Conservation (phyloP, 495 filamentous ascomycete genomes). For the Podospora fimiseda region DNA sequence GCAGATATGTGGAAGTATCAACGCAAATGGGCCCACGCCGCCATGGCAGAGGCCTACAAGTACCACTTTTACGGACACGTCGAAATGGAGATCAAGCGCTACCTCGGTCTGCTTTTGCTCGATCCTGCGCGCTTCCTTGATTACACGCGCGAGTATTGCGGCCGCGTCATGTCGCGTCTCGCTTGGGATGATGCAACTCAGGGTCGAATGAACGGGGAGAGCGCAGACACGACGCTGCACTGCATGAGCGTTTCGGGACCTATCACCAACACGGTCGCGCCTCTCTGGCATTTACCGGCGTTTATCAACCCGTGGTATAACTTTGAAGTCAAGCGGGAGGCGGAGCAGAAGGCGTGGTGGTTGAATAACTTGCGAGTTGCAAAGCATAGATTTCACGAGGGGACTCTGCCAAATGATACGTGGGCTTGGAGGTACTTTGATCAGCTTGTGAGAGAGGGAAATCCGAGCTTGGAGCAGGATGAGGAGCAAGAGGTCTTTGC, state of each 20-base stretch:
- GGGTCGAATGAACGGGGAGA: conserved; percentile 36
- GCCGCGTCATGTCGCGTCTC: conserved; percentile 41
- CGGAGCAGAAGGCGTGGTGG: conserved; percentile 40
- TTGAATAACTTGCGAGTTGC: conserved; percentile 34
- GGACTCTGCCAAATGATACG: conserved; percentile 35
- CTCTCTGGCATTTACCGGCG: conserved; percentile 37
- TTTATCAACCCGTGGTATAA: conserved; percentile 41
- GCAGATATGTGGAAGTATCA: conserved; percentile 41
- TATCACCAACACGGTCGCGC: conserved; percentile 42
- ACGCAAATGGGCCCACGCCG: conserved; percentile 43
- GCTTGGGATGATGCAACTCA: conserved; percentile 44
- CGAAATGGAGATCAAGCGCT: conserved; percentile 39
- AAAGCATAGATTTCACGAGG: conserved; percentile 32
- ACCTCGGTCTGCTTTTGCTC: conserved; percentile 35
- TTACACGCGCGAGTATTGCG: conserved; percentile 40
- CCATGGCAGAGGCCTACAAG: conserved; percentile 42
- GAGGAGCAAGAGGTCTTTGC: conserved; percentile 40
- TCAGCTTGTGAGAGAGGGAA: conserved; percentile 34
- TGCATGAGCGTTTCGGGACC: conserved; percentile 45
- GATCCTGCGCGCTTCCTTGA: conserved; percentile 41
- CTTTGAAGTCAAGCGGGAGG: conserved; percentile 37
- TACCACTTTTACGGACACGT: conserved; percentile 44
- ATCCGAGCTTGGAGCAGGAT: conserved; percentile 29
- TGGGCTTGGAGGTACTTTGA: conserved; percentile 44
- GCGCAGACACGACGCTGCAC: conserved; percentile 39